Conservation (phyloP, 257 asterid genomes). For the Nicotiana obtusifolia region DNA sequence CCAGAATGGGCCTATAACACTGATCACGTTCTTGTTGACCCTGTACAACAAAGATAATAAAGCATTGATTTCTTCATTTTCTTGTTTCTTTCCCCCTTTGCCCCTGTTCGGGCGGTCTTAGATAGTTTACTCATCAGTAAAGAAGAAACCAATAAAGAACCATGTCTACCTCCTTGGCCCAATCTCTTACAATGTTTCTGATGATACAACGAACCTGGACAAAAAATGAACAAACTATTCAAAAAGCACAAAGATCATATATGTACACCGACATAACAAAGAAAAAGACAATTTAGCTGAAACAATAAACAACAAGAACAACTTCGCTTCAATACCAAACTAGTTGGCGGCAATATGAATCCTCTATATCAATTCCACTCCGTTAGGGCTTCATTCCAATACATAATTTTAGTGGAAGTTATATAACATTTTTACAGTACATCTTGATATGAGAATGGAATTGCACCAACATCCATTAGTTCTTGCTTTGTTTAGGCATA, state of each 20-base stretch:
- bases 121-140: background rate
- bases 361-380: background rate
- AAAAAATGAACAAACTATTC: background rate
- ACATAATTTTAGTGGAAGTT: background rate
- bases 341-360: background rate
- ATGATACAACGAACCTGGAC: conserved; percentile 89
- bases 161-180: conserved; percentile 84
- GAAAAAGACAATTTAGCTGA: background rate
- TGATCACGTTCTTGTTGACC: conserved; percentile 91
- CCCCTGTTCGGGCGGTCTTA: background rate
- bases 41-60: conserved; percentile 28
- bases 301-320: background rate
- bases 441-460: background rate
- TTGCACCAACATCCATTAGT: background rate
- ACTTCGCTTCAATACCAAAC: background rate
- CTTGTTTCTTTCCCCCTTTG: background rate
- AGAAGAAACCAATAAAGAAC: conserved; percentile 11
- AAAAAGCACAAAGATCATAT: background rate
- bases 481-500: background rate
- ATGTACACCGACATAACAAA: background rate
- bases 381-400: background rate
- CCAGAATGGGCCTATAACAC: conserved; percentile 84
- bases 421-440: background rate
- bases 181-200: conserved; percentile 92
- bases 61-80: background rate